phyloP scores from a whole-genome alignment of 2,329 filamentous ascomycete species.

The Gnomoniopsis smithogilvyi region DNA sequence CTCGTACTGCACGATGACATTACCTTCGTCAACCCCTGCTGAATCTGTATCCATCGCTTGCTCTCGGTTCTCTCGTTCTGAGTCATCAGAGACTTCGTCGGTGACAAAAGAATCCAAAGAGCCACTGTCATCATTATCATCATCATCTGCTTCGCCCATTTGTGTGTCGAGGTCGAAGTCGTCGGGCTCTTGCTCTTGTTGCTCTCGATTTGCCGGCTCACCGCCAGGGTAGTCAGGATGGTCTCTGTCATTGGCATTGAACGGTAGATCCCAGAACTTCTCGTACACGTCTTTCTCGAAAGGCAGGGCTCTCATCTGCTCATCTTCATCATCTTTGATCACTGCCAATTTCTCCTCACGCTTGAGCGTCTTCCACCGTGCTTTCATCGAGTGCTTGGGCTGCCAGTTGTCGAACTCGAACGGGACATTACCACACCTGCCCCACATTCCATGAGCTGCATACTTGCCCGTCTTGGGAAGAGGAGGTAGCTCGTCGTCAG shows the following conservation, averaged over 20 bases:
- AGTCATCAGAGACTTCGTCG: background rate
- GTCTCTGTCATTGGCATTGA: background rate
- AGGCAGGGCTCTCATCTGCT: constrained; percentile 20
- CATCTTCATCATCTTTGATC: constrained; percentile 26
- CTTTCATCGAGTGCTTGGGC: constrained; percentile 42
- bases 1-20: background rate
- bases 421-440: constrained; percentile 31
- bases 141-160: background rate
- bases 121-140: background rate
- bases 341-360: constrained; percentile 36
- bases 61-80: background rate
- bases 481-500: constrained; percentile 38
- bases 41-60: background rate
- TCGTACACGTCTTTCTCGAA: constrained; percentile 17
- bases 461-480: constrained; percentile 2
- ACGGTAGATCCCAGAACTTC: constrained; percentile 11
- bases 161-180: background rate
- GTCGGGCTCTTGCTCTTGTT: background rate
- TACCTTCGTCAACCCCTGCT: background rate
- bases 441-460: constrained; percentile 9
- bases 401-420: constrained; percentile 36
- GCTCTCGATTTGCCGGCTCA: background rate
- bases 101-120: background rate
- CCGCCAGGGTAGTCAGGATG: background rate
- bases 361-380: constrained; percentile 37